Evolutionary conservation across 768 basidiomycete species (phyloP).

Genomic region (Naganishia vaughanmartiniae): DNA sequence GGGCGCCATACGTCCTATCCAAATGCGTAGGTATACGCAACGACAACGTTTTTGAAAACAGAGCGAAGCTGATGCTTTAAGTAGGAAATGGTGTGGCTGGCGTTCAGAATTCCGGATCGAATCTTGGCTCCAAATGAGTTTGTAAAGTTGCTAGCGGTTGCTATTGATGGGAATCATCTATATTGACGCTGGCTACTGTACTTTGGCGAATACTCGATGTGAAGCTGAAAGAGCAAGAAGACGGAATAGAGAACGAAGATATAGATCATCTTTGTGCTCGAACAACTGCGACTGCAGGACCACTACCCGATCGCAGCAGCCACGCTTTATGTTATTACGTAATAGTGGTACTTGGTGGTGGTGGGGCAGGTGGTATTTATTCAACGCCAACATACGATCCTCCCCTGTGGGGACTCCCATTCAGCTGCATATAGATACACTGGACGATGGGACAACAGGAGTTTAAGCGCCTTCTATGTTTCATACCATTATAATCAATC

Average conservation of each 20-base stretch:
- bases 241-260: not conserved
- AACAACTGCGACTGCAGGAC: not conserved
- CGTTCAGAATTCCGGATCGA: not conserved
- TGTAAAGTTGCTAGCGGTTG: not conserved
- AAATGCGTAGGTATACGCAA: not conserved
- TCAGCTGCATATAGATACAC: too few species aligned
- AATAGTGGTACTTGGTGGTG: too few species aligned
- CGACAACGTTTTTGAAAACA: not conserved
- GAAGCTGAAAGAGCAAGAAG: not conserved
- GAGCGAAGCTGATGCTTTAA: not conserved
- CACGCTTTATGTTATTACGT: too few species aligned
- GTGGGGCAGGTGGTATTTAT: too few species aligned
- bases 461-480: too few species aligned
- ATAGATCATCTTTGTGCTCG: not conserved
- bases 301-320: too few species aligned
- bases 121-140: not conserved
- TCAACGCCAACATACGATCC: too few species aligned
- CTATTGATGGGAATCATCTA: not conserved
- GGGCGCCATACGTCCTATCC: slow-evolving; percentile 42
- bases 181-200: not conserved
- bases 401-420: too few species aligned
- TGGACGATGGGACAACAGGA: too few species aligned
- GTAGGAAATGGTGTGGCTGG: too few species aligned
- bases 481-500: too few species aligned
- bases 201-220: not conserved